Base-by-base conservation (phyloP, 495 filamentous ascomycete species). In the Rhypophila decipiens region DNA sequence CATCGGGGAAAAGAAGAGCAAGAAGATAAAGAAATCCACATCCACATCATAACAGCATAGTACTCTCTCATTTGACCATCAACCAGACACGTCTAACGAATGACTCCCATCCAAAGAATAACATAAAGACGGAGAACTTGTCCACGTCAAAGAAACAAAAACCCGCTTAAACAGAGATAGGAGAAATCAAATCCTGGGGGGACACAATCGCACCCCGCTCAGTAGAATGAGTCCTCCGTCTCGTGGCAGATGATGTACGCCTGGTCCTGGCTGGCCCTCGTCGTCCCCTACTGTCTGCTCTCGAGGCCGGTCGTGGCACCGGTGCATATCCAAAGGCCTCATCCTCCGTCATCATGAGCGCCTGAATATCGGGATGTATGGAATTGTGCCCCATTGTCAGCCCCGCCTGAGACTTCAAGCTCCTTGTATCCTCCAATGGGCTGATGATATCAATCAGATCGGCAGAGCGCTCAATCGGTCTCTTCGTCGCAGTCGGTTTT, bases 271-370 rank as follows among this genome's bases (percentile, higher is more conserved):
- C 20, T 9, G 13, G 23, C 4, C 17, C 15, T 13, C 49, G 35
- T 12, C 48, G n/a, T 20, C 47, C 34, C 42, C 49, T 46, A 23
- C 36, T 51, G 18, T 46, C 42, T 7, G 42, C 20, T 23, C 44
- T 47, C 19, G 22, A 36, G 15, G 27, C 10, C 2, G 49, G 45
- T 20, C 44, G 43, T n/a, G 42, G 42, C 1, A 35, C n/a, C 27
- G 27, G 27, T 31, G 7, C 27, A 13, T 31, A 31, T 7, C 27
- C 12, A 35, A 43, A 42, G 2, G 49, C 49, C 39, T 52, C 49
- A n/a, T 52, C 49, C 20, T 46, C 43, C 27, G 42, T 39, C 15
- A 42, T 33, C 31, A 42, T 9, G 13, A 46, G 29, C 8, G 49
- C 27, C 17, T 43, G 43, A 12, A 52, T 42, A 24, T 24, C 43